Conservation (phyloP, 2,329 filamentous ascomycete genomes). For the Aspergillus arachidicola region DNA sequence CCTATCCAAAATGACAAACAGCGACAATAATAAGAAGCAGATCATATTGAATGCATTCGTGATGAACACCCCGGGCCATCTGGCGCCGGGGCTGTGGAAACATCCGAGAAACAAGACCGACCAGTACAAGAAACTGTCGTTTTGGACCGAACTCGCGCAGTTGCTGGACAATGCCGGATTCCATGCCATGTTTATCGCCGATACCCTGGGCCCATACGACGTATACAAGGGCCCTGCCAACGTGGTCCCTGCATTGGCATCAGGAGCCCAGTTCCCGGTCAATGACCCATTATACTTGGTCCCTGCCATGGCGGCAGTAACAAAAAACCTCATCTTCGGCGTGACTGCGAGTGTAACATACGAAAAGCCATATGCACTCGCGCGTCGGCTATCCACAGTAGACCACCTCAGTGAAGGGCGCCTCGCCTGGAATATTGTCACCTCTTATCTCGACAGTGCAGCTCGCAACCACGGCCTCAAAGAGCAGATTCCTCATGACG, state of each 20-base stretch:
- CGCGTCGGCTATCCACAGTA: conserved; percentile 53
- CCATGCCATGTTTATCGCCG: conserved; percentile 51
- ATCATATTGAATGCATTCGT: conserved; percentile 49
- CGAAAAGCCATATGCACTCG: conserved; percentile 55
- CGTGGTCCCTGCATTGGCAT: not conserved
- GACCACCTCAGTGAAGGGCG: conserved; percentile 53
- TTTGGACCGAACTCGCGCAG: conserved; percentile 50
- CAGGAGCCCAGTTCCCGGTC: conserved; percentile 40
- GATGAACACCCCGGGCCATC: conserved; percentile 45
- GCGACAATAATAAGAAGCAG: conserved; percentile 27
- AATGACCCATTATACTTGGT: conserved; percentile 39
- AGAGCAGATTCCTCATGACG: conserved; percentile 46
- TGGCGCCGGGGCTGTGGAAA: conserved; percentile 40
- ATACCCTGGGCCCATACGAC: conserved; percentile 47
- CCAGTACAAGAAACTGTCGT: conserved; percentile 41
- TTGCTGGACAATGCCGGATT: conserved; percentile 48
- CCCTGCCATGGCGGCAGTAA: conserved; percentile 47
- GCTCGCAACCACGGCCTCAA: conserved; percentile 44
- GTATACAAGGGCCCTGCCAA: conserved; percentile 37
- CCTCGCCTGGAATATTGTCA: conserved; percentile 54
- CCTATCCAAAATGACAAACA: not conserved
- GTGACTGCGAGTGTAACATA: conserved; percentile 56
- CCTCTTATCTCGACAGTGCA: conserved; percentile 46
- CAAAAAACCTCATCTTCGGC: conserved; percentile 49
- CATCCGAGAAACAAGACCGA: conserved; percentile 33